Conservation (phyloP, 305 asterid species). For the Fraxinus albicans region DNA sequence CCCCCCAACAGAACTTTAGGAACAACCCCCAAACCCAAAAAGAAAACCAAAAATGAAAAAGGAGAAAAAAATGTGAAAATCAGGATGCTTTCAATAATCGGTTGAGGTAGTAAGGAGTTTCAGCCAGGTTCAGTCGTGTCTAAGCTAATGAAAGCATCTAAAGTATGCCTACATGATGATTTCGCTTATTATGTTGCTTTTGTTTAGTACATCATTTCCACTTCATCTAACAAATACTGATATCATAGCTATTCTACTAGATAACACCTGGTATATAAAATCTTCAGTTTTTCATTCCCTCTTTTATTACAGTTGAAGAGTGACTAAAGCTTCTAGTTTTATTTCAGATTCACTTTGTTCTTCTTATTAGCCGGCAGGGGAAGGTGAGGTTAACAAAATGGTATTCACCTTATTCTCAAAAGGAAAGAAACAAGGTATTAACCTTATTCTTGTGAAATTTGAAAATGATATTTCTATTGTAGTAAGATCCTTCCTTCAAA, state of each 20-base stretch:
- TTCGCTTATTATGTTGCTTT: not conserved
- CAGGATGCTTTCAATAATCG: not conserved
- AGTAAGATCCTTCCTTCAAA: not conserved
- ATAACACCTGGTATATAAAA: not conserved
- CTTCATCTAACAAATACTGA: not conserved
- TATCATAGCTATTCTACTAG: not conserved
- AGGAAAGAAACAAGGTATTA: constrained; percentile 58
- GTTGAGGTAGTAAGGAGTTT: not conserved
- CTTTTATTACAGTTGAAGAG: not conserved
- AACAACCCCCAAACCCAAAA: not conserved
- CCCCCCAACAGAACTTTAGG: not conserved
- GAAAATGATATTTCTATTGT: not conserved
- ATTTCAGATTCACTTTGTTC: constrained; percentile 57
- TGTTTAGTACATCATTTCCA: not conserved
- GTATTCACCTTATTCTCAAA: constrained; percentile 61
- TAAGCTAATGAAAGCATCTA: not conserved
- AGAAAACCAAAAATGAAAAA: not conserved
- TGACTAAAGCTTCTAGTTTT: constrained; percentile 19
- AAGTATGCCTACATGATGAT: not conserved
- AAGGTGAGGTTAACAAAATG: constrained; percentile 64
- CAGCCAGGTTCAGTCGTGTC: not conserved
- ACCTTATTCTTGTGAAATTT: not conserved
- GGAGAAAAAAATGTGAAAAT: not conserved
- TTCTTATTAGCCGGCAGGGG: constrained; percentile 63
- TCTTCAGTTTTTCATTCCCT: constrained; percentile 1